phyloP scores from a whole-genome alignment of 176 grass and related monocot species.

The Hyparrhenia diplandra region DNA sequence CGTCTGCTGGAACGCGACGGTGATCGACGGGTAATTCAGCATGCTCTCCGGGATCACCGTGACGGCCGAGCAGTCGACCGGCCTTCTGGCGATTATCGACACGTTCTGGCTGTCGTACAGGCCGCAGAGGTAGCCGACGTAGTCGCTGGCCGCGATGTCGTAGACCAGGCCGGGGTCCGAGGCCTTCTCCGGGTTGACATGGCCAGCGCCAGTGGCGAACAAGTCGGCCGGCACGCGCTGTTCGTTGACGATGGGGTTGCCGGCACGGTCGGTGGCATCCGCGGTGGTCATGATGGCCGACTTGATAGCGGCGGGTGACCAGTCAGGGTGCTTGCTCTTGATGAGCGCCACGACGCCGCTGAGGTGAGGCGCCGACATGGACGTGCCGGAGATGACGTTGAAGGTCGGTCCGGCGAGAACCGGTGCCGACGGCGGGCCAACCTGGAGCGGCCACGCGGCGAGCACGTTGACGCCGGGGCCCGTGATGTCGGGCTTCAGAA shows the following conservation, averaged over 20 bases:
- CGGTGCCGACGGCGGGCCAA: slow-evolving; percentile 4
- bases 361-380: slow-evolving; percentile 70
- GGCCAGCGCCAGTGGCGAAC: slow-evolving; percentile 44
- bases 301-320: slow-evolving; percentile 56
- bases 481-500: slow-evolving; percentile 51
- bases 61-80: slow-evolving; percentile 24
- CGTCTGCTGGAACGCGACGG: neutral
- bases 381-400: slow-evolving; percentile 54
- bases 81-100: slow-evolving; percentile 14
- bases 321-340: slow-evolving; percentile 43
- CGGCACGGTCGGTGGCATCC: slow-evolving; percentile 18
- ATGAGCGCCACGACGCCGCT: slow-evolving; percentile 49
- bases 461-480: slow-evolving; percentile 52
- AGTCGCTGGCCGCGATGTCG: slow-evolving; percentile 9
- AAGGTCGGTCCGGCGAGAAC: neutral
- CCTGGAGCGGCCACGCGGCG: slow-evolving; percentile 45
- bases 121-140: slow-evolving; percentile 51
- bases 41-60: neutral
- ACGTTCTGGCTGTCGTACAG: slow-evolving; percentile 36
- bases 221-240: slow-evolving; percentile 12
- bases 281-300: slow-evolving; percentile 74
- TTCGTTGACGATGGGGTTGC: slow-evolving; percentile 30
- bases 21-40: slow-evolving; percentile 60
- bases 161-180: slow-evolving; percentile 40
- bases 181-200: slow-evolving; percentile 50